Percentiles rank a stretch among this genome's conserved stretches.
Conservation (phyloP, 2,329 filamentous ascomycete species). For the Akanthomyces uredinophilus region DNA sequence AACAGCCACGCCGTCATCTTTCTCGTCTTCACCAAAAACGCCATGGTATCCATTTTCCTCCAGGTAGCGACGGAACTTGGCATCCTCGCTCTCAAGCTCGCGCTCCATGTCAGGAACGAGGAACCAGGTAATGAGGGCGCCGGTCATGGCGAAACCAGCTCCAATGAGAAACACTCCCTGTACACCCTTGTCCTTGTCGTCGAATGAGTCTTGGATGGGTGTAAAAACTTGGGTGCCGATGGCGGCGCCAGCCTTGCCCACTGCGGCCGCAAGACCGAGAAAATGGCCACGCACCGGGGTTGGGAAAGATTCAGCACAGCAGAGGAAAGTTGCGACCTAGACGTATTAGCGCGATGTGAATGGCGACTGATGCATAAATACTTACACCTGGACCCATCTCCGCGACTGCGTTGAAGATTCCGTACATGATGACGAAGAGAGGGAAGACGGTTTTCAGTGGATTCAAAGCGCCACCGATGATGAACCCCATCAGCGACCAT, state of each 20-base stretch:
- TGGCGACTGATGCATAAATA: slow-evolving; percentile 30
- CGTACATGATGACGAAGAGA: slow-evolving; percentile 47
- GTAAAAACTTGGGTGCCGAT: slow-evolving; percentile 36
- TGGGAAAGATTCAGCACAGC: slow-evolving; percentile 45
- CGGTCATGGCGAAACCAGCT: slow-evolving; percentile 23
- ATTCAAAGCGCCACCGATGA: slow-evolving; percentile 44
- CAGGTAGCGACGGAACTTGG: slow-evolving; percentile 18
- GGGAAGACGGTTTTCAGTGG: slow-evolving; percentile 41
- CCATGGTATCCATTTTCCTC: slow-evolving; percentile 19
- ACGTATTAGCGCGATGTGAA: slow-evolving; percentile 17
- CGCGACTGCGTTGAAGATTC: slow-evolving; percentile 36
- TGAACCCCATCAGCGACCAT: slow-evolving; percentile 38
- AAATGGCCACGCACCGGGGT: slow-evolving; percentile 46
- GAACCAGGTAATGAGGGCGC: slow-evolving; percentile 23
- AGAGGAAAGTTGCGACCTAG: slow-evolving; percentile 35
- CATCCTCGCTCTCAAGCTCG: slow-evolving; percentile 20
- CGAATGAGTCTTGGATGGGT: slow-evolving; percentile 20
- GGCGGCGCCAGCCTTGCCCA: slow-evolving; percentile 47
- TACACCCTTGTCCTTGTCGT: slow-evolving; percentile 20
- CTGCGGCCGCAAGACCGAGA: slow-evolving; percentile 44
- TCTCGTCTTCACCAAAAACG: slow-evolving; percentile 13
- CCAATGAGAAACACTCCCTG: slow-evolving; percentile 26
- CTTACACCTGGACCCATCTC: slow-evolving; percentile 35
- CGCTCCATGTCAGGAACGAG: slow-evolving; percentile 22
- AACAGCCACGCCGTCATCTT: neutral